Conservation (phyloP, 2,329 filamentous ascomycete species). For the Apiospora malaysiana region DNA sequence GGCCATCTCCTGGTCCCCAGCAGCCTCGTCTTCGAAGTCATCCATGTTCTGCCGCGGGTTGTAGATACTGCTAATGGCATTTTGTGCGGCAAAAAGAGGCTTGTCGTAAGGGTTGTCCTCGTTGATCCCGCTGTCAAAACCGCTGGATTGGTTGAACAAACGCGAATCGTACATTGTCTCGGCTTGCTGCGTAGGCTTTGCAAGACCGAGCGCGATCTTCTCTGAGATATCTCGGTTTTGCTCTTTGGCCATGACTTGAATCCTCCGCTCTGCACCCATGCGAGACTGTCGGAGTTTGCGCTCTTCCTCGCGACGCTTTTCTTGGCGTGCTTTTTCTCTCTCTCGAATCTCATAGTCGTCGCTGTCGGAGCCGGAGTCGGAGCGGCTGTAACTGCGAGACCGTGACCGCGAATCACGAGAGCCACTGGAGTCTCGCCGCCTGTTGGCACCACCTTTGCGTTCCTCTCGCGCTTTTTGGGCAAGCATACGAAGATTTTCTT, state of each 20-base stretch:
- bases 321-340: slow-evolving; percentile 77
- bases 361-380: slow-evolving; percentile 57
- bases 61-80: slow-evolving; percentile 94
- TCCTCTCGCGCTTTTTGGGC: slow-evolving; percentile 94
- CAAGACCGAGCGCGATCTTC: slow-evolving; percentile 91
- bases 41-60: slow-evolving; percentile 77
- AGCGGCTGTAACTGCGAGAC: slow-evolving; percentile 59
- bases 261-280: slow-evolving; percentile 91
- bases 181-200: slow-evolving; percentile 89
- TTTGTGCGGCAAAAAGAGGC: slow-evolving; percentile 92
- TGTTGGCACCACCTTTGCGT: slow-evolving; percentile 60
- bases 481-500: slow-evolving; percentile 85
- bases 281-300: slow-evolving; percentile 89
- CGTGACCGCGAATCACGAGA: slow-evolving; percentile 50
- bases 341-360: slow-evolving; percentile 77
- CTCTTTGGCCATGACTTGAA: slow-evolving; percentile 92
- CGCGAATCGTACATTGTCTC: slow-evolving; percentile 98
- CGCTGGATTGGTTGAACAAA: slow-evolving; percentile 91
- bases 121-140: slow-evolving; percentile 92
- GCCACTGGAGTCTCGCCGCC: slow-evolving; percentile 48
- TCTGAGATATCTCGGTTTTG: slow-evolving; percentile 97
- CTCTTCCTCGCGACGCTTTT: slow-evolving; percentile 82
- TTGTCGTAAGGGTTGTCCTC: slow-evolving; percentile 98
- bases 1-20: slow-evolving; percentile 81
- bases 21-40: slow-evolving; percentile 79